Evolutionary conservation across 352 stramenopile species (phyloP).

Genomic region (Globisporangium nodosum): DNA sequence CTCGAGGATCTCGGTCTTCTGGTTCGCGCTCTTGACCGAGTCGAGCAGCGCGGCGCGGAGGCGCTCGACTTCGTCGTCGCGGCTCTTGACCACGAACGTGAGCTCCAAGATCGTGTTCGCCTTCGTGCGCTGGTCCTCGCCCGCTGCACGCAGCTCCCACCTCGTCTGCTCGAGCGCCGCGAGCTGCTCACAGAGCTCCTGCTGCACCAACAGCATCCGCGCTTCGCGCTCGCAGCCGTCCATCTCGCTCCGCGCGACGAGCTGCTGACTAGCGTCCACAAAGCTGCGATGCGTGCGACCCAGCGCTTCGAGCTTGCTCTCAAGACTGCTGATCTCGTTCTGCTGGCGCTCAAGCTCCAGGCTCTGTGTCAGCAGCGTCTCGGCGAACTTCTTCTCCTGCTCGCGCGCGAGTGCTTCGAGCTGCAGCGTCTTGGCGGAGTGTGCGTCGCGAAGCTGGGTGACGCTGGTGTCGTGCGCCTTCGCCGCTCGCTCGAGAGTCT

Average conservation of each 20-base stretch:
- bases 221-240: slow-evolving; percentile 27
- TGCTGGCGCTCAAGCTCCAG: slow-evolving; percentile 18
- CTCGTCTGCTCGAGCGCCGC: slow-evolving; percentile 20
- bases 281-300: slow-evolving; percentile 9
- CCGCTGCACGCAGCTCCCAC: slow-evolving; percentile 21
- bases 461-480: slow-evolving; percentile 25
- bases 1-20: slow-evolving; percentile 63
- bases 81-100: slow-evolving; percentile 73
- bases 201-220: slow-evolving; percentile 19
- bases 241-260: slow-evolving; percentile 36
- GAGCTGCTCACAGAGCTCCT: slow-evolving; percentile 15
- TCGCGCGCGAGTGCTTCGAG: slow-evolving; percentile 48
- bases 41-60: slow-evolving; percentile 43
- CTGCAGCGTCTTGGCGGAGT: slow-evolving; percentile 28
- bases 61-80: slow-evolving; percentile 63
- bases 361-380: slow-evolving; percentile 18
- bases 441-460: slow-evolving; percentile 35
- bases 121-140: slow-evolving; percentile 46
- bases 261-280: slow-evolving; percentile 17
- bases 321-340: slow-evolving; percentile 17
- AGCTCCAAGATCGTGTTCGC: slow-evolving; percentile 60
- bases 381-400: slow-evolving; percentile 21
- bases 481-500: slow-evolving; percentile 26
- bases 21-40: slow-evolving; percentile 45
- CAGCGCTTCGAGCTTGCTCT: slow-evolving; percentile 18